Base-by-base conservation (phyloP, 2,329 filamentous ascomycete species). In the Epichloe aotearoae region DNA sequence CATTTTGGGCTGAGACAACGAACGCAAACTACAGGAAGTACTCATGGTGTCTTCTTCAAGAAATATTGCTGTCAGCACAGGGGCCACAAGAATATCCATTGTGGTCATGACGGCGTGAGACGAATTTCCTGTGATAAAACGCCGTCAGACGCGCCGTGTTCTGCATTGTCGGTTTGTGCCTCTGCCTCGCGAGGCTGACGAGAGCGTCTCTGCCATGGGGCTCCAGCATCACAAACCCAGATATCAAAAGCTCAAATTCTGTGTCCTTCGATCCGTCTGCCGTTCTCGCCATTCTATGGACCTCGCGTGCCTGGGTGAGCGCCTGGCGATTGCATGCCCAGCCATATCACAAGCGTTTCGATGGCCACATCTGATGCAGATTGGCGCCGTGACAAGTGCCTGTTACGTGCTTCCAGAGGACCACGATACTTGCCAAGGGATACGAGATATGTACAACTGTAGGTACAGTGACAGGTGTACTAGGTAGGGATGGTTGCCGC, bases 221-320 rank as follows among this genome's bases (percentile, higher is more conserved):
- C 15, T 39, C 34, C 4, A 10, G 8, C 15, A 20, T 37, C 17
- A 20, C 34, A 17, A 41, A 15, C 10, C 36, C 37, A 23, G 14
- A n/a, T 12, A 26, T 48, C 20, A 48, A 48, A 36, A 19, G 26
- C 36, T 45, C 48, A 3, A 0, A 20, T 11, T 38, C 48, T 8
- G 42, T 50, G 8, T 17, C 41, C 34, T 45, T 50, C 20, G 48
- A 50, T 30, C 48, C 48, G 30, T 26, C 46, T 15, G 48, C 41
- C 41, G 41, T 50, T 17, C 48, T 46, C 41, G 48, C 48, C 23
- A 46, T 50, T 33, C 49, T 46, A 17, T 50, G 49, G 49, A 50
- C 41, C 41, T 42, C 49, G 11, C 49, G 42, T n/a, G 49, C 49
- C n/a, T 50, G 34, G 6, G 43, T 40, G 30, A 50, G 49, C 23